Evolutionary conservation across 2,329 filamentous ascomycete species (phyloP).

Genomic region (Akanthomyces dipterigenus): DNA sequence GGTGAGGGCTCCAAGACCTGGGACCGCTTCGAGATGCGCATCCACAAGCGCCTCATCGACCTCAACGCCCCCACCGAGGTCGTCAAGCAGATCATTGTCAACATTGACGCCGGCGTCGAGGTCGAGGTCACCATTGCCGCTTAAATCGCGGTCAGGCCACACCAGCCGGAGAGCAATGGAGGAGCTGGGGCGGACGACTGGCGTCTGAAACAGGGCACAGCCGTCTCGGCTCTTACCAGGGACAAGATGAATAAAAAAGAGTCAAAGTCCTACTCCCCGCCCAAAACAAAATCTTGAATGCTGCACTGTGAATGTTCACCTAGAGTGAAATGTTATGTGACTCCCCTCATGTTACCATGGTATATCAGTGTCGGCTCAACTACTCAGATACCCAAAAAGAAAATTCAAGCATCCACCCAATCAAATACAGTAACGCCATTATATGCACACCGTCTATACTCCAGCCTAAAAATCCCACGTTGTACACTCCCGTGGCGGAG

Average conservation of each 20-base stretch:
- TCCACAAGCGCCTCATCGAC: conserved; percentile 97
- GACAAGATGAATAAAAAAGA: neutral
- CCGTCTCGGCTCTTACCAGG: neutral
- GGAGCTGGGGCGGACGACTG: neutral
- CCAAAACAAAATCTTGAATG: neutral
- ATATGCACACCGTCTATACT: neutral
- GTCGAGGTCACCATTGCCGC: conserved; percentile 89
- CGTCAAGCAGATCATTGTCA: conserved; percentile 94
- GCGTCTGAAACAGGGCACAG: conserved; percentile 9
- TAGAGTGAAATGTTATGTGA: neutral
- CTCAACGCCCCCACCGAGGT: conserved; percentile 96
- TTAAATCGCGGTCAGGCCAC: no score
- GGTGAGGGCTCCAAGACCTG: conserved; percentile 99
- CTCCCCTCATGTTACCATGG: neutral
- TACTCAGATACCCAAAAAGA: neutral
- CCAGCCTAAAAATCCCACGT: conserved; percentile 59
- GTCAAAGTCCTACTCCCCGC: neutral
- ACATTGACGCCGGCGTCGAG: conserved; percentile 90
- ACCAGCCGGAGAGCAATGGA: neutral
- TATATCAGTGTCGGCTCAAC: neutral
- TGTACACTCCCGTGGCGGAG: conserved; percentile 71
- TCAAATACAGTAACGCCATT: neutral
- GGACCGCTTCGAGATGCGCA: conserved; percentile 98
- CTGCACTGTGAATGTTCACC: neutral
- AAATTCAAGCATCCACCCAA: neutral